Percentiles rank a stretch among this genome's conserved stretches.
phyloP scores from a whole-genome alignment of 2,329 filamentous ascomycete species.

The Kalaharituber pfeilii region DNA sequence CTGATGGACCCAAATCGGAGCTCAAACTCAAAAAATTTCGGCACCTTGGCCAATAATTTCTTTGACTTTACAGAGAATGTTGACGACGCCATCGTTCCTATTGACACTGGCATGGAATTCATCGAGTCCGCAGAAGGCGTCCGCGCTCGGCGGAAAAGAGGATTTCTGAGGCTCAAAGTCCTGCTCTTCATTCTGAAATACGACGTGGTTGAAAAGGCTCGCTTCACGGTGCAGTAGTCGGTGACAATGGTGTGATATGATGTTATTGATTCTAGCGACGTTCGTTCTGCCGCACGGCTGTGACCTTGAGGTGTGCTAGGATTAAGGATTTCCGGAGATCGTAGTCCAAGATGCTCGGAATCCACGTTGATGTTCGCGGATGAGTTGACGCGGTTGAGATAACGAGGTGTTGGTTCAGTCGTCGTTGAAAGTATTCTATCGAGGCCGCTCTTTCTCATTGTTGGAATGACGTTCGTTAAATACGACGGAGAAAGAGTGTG shows the following conservation, averaged over 20 bases:
- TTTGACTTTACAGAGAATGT: not conserved
- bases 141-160: not conserved
- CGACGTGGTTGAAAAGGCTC: not conserved
- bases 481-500: not conserved
- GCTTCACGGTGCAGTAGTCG: not conserved
- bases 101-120: not conserved
- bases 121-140: not conserved
- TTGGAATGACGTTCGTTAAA: not conserved
- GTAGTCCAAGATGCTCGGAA: not conserved
- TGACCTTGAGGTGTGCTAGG: not conserved
- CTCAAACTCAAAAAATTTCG: not conserved
- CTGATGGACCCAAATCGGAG: not conserved
- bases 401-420: not conserved
- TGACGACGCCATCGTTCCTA: not conserved
- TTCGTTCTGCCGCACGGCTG: not conserved
- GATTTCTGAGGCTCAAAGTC: not conserved
- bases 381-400: not conserved
- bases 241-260: not conserved
- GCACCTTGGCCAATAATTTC: not conserved
- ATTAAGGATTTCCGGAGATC: not conserved
- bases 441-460: not conserved
- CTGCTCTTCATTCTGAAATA: not conserved
- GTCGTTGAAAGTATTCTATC: not conserved
- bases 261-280: not conserved
- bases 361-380: not conserved